Evolutionary conservation across 192 early-diverging fungal species (phyloP).

Genomic region (Anaeromyces robustus): DNA sequence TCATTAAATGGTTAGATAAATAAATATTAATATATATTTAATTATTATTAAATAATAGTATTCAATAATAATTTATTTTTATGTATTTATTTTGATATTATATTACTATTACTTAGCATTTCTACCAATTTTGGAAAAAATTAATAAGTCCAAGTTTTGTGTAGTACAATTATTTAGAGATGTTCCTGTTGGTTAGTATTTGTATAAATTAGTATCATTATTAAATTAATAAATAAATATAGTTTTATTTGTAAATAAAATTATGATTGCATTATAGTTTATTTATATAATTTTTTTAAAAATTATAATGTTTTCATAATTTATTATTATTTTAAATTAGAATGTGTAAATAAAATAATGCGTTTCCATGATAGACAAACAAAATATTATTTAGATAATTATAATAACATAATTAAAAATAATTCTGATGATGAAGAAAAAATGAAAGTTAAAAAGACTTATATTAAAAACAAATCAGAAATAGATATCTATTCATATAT

Average conservation of each 20-base stretch:
- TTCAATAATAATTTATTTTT: too few species aligned
- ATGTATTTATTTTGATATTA: too few species aligned
- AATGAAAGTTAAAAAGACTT: not conserved
- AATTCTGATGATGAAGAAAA: not conserved
- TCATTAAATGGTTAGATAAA: not conserved
- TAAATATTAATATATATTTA: too few species aligned
- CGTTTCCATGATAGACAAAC: not conserved
- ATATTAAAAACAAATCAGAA: not conserved
- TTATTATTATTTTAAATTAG: not conserved
- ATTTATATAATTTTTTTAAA: too few species aligned
- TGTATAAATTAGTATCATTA: too few species aligned
- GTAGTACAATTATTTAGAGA: not conserved
- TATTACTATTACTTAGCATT: not conserved
- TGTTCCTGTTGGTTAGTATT: not conserved
- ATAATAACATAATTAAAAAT: not conserved
- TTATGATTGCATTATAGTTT: too few species aligned
- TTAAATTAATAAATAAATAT: too few species aligned
- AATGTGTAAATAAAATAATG: not conserved
- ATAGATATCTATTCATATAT: not conserved
- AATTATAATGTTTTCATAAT: too few species aligned
- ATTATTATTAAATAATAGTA: too few species aligned
- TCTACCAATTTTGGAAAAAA: not conserved
- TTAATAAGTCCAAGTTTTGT: not conserved
- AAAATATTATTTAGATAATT: not conserved
- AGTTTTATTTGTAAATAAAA: too few species aligned